Evolutionary conservation across 192 early-diverging fungal species (phyloP).

Genomic region (Coemansia sp.): DNA sequence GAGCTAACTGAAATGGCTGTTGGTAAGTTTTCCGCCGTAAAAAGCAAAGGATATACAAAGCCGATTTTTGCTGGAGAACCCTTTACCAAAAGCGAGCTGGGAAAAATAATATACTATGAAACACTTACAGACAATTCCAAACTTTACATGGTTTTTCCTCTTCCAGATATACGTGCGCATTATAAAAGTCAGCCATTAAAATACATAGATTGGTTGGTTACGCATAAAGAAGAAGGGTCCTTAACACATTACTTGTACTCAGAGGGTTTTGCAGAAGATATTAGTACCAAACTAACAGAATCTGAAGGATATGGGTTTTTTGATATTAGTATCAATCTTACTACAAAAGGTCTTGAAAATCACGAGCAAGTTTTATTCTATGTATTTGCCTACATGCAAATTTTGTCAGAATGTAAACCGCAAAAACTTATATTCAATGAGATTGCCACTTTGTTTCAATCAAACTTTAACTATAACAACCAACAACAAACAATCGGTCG

Average conservation of each 20-base stretch:
- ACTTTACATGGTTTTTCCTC: conserved; percentile 73
- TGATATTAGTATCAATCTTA: conserved; percentile 9
- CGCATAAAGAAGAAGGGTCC: conserved; percentile 79
- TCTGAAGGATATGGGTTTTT: conserved; percentile 12
- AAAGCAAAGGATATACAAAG: conserved; percentile 65
- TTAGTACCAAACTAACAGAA: background rate
- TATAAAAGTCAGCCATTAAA: conserved; percentile 57
- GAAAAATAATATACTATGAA: conserved; percentile 66
- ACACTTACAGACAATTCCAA: conserved; percentile 68
- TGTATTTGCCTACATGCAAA: conserved; percentile 26
- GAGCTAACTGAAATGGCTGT: conserved; percentile 72
- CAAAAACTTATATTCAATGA: conserved; percentile 12
- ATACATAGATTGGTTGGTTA: conserved; percentile 76
- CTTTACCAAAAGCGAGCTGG: conserved; percentile 64
- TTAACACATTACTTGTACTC: conserved; percentile 76
- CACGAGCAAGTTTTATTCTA: conserved; percentile 21
- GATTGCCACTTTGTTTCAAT: conserved; percentile 17
- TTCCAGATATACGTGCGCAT: conserved; percentile 65
- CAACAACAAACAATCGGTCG: too few relatives aligned
- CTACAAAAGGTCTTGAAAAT: conserved; percentile 21
- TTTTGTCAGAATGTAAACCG: conserved; percentile 15
- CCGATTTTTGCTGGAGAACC: conserved; percentile 66
- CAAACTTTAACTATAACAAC: too few relatives aligned
- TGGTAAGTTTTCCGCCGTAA: conserved; percentile 70
- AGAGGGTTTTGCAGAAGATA: conserved; percentile 73